These are phyloP conservation scores for Aspergillus quadricinctus DNA, from an alignment of 2,329 filamentous ascomycete genomes.

Conservation along the genomic window DNA sequence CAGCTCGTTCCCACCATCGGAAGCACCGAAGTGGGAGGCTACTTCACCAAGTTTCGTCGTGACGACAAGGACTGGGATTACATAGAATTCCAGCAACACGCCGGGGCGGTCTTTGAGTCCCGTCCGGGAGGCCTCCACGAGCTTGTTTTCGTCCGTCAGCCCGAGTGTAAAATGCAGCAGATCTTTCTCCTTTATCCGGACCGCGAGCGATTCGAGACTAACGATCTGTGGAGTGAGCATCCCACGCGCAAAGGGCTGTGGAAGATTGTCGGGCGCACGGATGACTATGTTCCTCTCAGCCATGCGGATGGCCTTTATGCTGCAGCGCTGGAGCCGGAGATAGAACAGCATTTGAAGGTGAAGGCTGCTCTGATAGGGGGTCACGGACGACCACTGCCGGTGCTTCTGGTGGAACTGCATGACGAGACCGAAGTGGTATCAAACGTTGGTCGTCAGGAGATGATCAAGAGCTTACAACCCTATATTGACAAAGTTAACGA, in stretches of 20 bases:
- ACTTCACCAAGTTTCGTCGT: constrained; percentile 7
- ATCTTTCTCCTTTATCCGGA: constrained; percentile 20
- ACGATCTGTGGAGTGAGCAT: constrained; percentile 22
- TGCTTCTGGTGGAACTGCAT: constrained; percentile 18
- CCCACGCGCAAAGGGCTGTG: constrained; percentile 18
- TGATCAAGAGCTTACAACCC: constrained; percentile 8
- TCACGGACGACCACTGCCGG: constrained; percentile 13
- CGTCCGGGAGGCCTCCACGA: constrained; percentile 15
- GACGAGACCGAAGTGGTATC: not conserved
- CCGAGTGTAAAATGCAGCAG: constrained; percentile 10
- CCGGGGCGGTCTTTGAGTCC: constrained; percentile 11
- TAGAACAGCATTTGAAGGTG: constrained; percentile 15
- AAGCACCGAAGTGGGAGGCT: constrained; percentile 19
- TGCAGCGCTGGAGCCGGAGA: constrained; percentile 19
- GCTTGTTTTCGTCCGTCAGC: constrained; percentile 17
- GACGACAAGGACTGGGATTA: constrained; percentile 17
- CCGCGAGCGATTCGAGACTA: constrained; percentile 15
- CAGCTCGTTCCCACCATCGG: constrained; percentile 19
- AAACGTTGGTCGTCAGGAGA: not conserved
- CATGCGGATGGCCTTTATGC: constrained; percentile 21
- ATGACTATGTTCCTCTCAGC: constrained; percentile 15
- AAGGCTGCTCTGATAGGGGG: constrained; percentile 21
- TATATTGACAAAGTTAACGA: constrained; percentile 17
- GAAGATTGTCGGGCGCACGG: constrained; percentile 21
- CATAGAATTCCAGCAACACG: constrained; percentile 12